Conservation (phyloP, 495 filamentous ascomycete genomes). For the Lepidopterella palustris region DNA sequence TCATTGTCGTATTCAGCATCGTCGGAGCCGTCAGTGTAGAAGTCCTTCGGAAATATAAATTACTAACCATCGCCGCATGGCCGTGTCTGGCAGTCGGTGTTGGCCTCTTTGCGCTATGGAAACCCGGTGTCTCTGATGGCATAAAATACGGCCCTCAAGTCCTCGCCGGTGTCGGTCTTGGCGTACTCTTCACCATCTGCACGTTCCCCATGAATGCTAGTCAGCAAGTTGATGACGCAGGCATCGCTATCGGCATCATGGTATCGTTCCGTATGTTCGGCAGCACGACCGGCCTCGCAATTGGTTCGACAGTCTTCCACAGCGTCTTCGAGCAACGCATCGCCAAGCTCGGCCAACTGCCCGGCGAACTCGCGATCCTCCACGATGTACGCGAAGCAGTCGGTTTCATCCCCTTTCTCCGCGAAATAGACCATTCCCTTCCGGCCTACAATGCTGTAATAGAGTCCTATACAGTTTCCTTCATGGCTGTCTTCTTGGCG, state of each 20-base stretch:
- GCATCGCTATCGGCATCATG: constrained; percentile 36
- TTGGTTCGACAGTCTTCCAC: constrained; percentile 33
- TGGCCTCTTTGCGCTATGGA: constrained; percentile 29
- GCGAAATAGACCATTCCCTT: background rate
- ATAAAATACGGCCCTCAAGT: constrained; percentile 28
- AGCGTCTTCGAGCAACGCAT: constrained; percentile 27
- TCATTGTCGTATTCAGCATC: constrained; percentile 22
- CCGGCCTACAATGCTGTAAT: background rate
- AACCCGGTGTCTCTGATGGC: background rate
- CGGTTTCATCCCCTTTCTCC: constrained; percentile 11
- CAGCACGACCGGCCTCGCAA: constrained; percentile 37
- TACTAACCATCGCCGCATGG: constrained; percentile 30
- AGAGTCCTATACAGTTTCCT: constrained; percentile 6
- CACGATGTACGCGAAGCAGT: constrained; percentile 5
- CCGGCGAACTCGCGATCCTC: background rate
- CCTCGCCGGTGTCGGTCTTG: constrained; percentile 33
- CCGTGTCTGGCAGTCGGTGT: constrained; percentile 20
- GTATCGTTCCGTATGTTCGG: constrained; percentile 40
- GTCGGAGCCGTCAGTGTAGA: constrained; percentile 27
- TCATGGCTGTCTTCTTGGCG: constrained; percentile 3
- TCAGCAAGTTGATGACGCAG: constrained; percentile 38
- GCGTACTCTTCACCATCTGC: constrained; percentile 16
- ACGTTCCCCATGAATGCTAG: constrained; percentile 37
- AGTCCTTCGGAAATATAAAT: constrained; percentile 24
- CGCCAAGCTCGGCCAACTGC: background rate